A percentile compares a stretch with the other conserved stretches of the same genome.
phyloP scores from a whole-genome alignment of 139 green algal genomes.

The Trebouxia sp. region DNA sequence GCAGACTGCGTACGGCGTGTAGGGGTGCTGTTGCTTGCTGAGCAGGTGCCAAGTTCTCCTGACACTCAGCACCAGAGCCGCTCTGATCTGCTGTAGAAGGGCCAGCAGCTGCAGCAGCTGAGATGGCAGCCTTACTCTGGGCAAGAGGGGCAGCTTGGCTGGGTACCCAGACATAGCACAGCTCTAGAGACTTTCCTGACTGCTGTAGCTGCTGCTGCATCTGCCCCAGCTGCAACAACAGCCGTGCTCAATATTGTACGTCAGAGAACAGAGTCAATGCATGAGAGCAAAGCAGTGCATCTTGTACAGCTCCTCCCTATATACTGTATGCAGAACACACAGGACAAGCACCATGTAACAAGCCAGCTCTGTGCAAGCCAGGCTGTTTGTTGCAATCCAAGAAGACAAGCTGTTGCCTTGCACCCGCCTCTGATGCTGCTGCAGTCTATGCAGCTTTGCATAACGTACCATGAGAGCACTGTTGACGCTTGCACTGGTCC shows the following conservation, averaged over 20 bases:
- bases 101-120: not conserved
- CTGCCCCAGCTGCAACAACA: constrained; percentile 12
- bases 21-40: not conserved
- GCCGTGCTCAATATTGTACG: no score
- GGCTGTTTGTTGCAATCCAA: no score
- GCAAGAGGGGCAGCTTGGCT: not conserved
- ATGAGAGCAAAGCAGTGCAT: no score
- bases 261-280: no score
- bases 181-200: not conserved
- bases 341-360: not conserved
- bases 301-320: no score
- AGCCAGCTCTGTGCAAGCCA: no score
- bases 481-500: not conserved
- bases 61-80: no score
- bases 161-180: constrained; percentile 7
- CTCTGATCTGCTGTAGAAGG: not conserved
- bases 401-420: no score
- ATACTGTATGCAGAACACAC: not conserved
- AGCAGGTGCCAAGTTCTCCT: no score
- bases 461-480: not conserved
- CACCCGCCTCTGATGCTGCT: no score
- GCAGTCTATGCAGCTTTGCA: not conserved
- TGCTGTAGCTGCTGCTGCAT: constrained; percentile 23
- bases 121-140: not conserved
- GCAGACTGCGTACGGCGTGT: not conserved